These are phyloP conservation scores for Rhododendron griersonianum DNA, from an alignment of 148 eudicot species.

Conservation along the genomic window DNA sequence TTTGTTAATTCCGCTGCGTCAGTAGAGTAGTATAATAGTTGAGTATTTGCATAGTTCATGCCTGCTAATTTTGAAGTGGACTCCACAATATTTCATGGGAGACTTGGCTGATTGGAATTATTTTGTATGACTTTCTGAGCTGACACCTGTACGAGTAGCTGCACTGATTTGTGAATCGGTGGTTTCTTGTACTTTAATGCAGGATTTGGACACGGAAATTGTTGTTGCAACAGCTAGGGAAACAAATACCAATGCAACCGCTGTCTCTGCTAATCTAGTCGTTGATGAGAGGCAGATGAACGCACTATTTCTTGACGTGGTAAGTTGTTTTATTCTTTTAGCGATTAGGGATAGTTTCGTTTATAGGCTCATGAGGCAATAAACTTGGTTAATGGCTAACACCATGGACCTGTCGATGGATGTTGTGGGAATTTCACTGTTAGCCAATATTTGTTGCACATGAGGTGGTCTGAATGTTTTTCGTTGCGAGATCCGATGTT, in stretches of 20 bases:
- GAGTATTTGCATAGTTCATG: neutral
- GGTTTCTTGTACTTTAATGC: slow-evolving; percentile 17
- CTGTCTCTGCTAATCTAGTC: slow-evolving; percentile 72
- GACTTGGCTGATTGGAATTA: neutral
- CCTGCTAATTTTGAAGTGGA: neutral
- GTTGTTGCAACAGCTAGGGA: slow-evolving; percentile 87
- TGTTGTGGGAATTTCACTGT: neutral
- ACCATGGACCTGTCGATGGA: neutral
- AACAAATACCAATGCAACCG: slow-evolving; percentile 57
- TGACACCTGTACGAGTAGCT: neutral
- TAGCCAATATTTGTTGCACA: neutral
- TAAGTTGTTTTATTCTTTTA: slow-evolving; percentile 24
- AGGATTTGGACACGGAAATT: slow-evolving; percentile 90
- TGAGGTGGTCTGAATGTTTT: neutral
- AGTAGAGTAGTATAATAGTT: neutral
- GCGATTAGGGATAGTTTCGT: neutral
- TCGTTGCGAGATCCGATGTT: neutral
- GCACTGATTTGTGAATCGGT: neutral
- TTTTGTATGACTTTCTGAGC: neutral
- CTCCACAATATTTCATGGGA: neutral
- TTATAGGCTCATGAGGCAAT: neutral
- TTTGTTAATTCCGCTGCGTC: no score
- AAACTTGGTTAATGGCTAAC: neutral
- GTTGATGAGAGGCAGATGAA: slow-evolving; percentile 98
- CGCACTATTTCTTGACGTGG: slow-evolving; percentile 88